These are phyloP conservation scores for Chrysoporthe deuterocubensis DNA, from an alignment of 2,329 filamentous ascomycete genomes.

Conservation along the genomic window DNA sequence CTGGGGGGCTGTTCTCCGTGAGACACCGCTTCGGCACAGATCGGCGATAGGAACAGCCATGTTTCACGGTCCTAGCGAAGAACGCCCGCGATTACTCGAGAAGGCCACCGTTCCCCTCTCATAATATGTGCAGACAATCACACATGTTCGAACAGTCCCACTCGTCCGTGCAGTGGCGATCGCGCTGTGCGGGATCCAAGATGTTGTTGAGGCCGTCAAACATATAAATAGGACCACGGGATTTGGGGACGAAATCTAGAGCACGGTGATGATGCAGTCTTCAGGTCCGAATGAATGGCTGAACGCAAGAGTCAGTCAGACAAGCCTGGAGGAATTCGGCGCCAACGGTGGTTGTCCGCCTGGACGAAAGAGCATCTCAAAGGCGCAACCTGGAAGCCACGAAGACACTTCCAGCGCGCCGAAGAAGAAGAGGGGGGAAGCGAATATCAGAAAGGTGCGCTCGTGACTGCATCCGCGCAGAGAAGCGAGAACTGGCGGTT, in stretches of 20 bases:
- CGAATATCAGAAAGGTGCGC: not conserved
- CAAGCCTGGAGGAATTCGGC: not conserved
- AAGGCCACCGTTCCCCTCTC: constrained; percentile 8
- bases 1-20: not conserved
- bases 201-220: not conserved
- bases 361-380: not conserved
- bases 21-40: not conserved
- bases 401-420: not conserved
- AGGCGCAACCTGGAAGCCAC: not conserved
- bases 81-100: not conserved
- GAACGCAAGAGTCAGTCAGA: not conserved
- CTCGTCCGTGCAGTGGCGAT: not conserved
- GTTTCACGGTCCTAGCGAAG: not conserved
- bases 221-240: not conserved
- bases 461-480: constrained; percentile 10
- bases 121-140: not conserved
- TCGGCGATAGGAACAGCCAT: constrained; percentile 4
- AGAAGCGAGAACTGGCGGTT: not conserved
- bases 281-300: not conserved
- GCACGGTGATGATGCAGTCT: not conserved
- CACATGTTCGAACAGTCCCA: not conserved
- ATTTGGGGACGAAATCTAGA: no score
- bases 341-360: not conserved
- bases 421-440: constrained; percentile 2
- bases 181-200: not conserved